Evolutionary conservation across 2,329 filamentous ascomycete species (phyloP).

Genomic region (Penicillium sp.): DNA sequence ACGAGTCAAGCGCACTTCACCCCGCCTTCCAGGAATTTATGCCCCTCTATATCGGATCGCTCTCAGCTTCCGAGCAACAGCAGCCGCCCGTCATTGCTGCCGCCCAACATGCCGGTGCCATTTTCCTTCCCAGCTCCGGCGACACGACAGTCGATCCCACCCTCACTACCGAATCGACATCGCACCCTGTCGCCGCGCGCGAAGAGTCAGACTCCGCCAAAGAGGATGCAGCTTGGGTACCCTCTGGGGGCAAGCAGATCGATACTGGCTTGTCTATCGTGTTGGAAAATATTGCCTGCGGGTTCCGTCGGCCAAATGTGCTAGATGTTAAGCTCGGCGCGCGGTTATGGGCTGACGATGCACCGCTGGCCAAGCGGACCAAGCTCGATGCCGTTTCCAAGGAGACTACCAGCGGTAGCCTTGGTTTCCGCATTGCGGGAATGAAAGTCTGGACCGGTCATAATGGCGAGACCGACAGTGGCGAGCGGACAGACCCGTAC

Average conservation of each 20-base stretch:
- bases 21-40: conserved; percentile 74
- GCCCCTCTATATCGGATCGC: conserved; percentile 77
- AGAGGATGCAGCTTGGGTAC: conserved; percentile 39
- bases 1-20: conserved; percentile 69
- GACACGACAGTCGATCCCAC: conserved; percentile 9
- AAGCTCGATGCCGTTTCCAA: conserved; percentile 58
- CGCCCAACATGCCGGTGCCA: conserved; percentile 48
- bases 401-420: conserved; percentile 56
- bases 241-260: conserved; percentile 60
- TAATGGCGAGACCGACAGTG: conserved; percentile 31
- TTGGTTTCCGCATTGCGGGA: conserved; percentile 63
- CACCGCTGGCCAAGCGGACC: conserved; percentile 55
- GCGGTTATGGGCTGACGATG: conserved; percentile 75
- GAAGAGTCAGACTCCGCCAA: conserved; percentile 21
- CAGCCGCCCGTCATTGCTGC: conserved; percentile 41
- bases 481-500: conserved; percentile 34
- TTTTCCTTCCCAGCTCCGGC: conserved; percentile 27
- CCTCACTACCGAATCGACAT: conserved; percentile 17
- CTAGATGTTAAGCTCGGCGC: conserved; percentile 89
- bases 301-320: conserved; percentile 81
- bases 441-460: conserved; percentile 57
- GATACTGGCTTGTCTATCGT: conserved; percentile 76
- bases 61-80: conserved; percentile 60
- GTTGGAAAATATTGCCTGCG: conserved; percentile 75
- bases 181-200: conserved; percentile 26